These are phyloP conservation scores for Nemania sp. DNA, from an alignment of 2,329 filamentous ascomycete genomes.

Conservation along the genomic window DNA sequence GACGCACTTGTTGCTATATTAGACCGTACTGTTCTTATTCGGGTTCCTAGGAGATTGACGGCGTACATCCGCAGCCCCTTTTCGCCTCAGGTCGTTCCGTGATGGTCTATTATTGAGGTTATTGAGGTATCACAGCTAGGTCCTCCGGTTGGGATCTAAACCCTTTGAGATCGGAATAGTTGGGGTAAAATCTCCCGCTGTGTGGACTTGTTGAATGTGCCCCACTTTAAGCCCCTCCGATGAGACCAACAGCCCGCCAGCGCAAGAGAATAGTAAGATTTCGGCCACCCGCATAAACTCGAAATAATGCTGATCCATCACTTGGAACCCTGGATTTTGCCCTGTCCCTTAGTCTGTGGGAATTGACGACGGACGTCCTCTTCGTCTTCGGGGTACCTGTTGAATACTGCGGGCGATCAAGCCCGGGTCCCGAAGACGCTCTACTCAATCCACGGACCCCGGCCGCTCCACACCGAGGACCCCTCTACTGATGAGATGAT, in stretches of 20 bases:
- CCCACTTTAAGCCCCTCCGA: constrained; percentile 37
- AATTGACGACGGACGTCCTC: constrained; percentile 6
- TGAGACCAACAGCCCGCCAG: constrained; percentile 14
- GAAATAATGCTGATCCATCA: constrained; percentile 12
- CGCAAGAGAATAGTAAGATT: constrained; percentile 27
- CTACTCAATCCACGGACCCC: constrained; percentile 28
- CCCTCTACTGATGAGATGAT: too few relatives aligned
- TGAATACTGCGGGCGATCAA: constrained; percentile 22
- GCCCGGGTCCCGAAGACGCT: constrained; percentile 29
- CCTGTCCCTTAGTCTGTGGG: constrained; percentile 38
- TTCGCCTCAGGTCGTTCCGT: background rate
- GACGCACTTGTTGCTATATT: background rate
- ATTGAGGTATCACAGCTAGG: constrained; percentile 19
- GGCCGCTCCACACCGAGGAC: constrained; percentile 27
- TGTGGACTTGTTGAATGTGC: constrained; percentile 48
- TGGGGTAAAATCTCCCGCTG: constrained; percentile 50
- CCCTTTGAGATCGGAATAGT: constrained; percentile 47
- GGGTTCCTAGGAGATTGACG: background rate
- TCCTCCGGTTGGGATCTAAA: constrained; percentile 21
- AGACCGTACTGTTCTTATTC: background rate
- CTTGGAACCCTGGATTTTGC: constrained; percentile 17
- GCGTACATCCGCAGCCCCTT: background rate
- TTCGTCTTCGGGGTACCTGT: constrained; percentile 22
- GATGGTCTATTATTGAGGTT: background rate
- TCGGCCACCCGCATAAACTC: constrained; percentile 29